Evolutionary conservation across 2,329 filamentous ascomycete species (phyloP), one percentile per base, ranked within the genome.

Genomic region (Epichloe coenophiala): DNA sequence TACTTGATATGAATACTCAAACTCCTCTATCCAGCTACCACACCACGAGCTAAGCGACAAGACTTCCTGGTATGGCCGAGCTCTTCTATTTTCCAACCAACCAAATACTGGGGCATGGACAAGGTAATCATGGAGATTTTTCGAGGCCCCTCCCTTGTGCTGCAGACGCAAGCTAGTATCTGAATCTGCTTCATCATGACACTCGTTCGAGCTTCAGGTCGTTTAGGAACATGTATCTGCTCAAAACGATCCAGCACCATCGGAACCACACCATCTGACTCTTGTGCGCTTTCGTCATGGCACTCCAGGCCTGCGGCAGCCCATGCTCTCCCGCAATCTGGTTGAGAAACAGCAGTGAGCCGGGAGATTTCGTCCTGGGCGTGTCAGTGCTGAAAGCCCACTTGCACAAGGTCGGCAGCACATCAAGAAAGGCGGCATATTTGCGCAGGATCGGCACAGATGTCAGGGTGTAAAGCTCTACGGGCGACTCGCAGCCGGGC

Each of bases 211-310:
- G 64, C 61, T 73, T 77, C 67, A 98, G 64, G 65, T 97, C 90
- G 67, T 98, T 98, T 35, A 97, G 78, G 51, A 89, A 78, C 93
- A 98, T 97, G 69, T 97, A 98, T 54, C 93, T 76, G 61, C 89
- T 93, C 51, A 95, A 65, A 0, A 80, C 76, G 62, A 98, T 95
- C 89, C 90, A 98, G 3, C 89, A 88, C 78, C 89, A 97, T 7
- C 93, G 80, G 64, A 97, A 98, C 93, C 93, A 98, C 38, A 87
- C 80, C 93, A 98, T 98, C 75, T 98, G 93, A 66, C 89, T 96
- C 69, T 81, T 75, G 71, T 98, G 93, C 31, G 87, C 91, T 50
- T 77, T 75, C 2, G 86, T 89, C 93, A 98, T 98, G 35, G 93
- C 90, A 50, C 72, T 76, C 71, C 90, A 84, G 7, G 88, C 91